phyloP scores from a whole-genome alignment of 495 filamentous ascomycete genomes.

The Penicillium pulvis region DNA sequence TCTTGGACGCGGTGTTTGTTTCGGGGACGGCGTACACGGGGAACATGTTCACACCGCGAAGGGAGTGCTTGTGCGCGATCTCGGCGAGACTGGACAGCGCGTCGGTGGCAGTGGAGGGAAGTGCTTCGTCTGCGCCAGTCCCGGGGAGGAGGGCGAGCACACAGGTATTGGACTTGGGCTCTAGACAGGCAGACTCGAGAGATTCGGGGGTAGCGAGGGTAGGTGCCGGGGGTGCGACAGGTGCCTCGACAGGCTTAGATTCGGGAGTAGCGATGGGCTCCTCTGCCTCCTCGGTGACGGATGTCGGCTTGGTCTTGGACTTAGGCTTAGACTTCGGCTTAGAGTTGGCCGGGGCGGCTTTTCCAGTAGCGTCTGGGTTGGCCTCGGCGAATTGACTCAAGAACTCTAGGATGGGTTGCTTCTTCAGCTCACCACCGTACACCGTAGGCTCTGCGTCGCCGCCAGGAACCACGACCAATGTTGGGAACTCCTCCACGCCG shows the following conservation, averaged over 20 bases:
- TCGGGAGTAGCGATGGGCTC: slow-evolving; percentile 45
- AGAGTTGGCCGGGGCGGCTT: slow-evolving; percentile 50
- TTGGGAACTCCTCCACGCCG: slow-evolving; percentile 75
- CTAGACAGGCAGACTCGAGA: slow-evolving; percentile 72
- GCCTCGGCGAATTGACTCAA: slow-evolving; percentile 74
- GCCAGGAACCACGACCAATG: slow-evolving; percentile 77
- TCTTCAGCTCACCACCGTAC: slow-evolving; percentile 86
- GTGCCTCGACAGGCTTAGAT: slow-evolving; percentile 50
- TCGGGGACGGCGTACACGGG: slow-evolving; percentile 77
- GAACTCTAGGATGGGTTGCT: slow-evolving; percentile 79
- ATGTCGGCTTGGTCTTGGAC: slow-evolving; percentile 40
- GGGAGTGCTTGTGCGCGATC: slow-evolving; percentile 70
- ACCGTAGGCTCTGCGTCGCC: slow-evolving; percentile 66
- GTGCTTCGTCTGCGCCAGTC: slow-evolving; percentile 49
- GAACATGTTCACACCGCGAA: slow-evolving; percentile 68
- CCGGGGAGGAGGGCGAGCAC: slow-evolving; percentile 77
- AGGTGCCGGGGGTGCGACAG: slow-evolving; percentile 45
- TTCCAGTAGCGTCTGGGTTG: slow-evolving; percentile 59
- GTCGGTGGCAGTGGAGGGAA: slow-evolving; percentile 43
- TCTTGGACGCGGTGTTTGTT: slow-evolving; percentile 56
- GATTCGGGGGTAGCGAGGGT: slow-evolving; percentile 58
- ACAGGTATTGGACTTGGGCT: slow-evolving; percentile 77
- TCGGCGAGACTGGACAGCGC: slow-evolving; percentile 70
- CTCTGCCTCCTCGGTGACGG: slow-evolving; percentile 43
- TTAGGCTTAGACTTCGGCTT: slow-evolving; percentile 55